phyloP scores from a whole-genome alignment of 768 basidiomycete species.

The Thelephora ganbajun region DNA sequence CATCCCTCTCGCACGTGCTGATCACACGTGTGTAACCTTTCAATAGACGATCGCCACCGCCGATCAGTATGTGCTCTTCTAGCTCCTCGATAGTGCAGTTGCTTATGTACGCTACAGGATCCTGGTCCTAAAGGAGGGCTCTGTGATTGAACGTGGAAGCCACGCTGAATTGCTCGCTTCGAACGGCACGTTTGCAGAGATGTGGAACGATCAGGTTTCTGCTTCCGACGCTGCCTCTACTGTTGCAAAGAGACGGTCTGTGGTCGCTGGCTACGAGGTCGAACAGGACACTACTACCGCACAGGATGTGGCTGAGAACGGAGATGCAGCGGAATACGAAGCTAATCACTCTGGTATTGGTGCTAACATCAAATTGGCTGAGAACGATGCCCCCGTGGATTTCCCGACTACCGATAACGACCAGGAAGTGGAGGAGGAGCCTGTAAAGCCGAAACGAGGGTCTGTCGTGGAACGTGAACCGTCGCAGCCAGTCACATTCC shows the following conservation, averaged over 20 bases:
- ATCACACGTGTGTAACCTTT: constrained; percentile 7
- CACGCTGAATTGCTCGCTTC: constrained; percentile 65
- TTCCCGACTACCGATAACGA: constrained; percentile 20
- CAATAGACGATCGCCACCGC: constrained; percentile 38
- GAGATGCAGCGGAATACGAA: constrained; percentile 5
- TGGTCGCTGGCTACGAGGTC: constrained; percentile 1
- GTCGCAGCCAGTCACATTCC: constrained; percentile 18
- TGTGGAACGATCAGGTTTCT: constrained; percentile 83
- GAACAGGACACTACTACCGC: constrained; percentile 1
- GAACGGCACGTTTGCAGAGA: constrained; percentile 62
- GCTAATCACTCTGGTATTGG: constrained; percentile 5
- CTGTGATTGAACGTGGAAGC: constrained; percentile 69
- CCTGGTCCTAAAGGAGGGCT: constrained; percentile 81
- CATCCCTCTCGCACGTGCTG: constrained; percentile 3
- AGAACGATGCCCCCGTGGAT: constrained; percentile 13
- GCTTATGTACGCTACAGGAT: constrained; percentile 36
- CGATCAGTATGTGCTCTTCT: constrained; percentile 25
- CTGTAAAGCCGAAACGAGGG: too few species aligned
- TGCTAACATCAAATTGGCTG: constrained; percentile 2
- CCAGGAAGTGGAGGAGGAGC: constrained; percentile 8
- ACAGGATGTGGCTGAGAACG: constrained; percentile 2
- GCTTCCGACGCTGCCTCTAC: constrained; percentile 38
- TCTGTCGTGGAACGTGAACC: too few species aligned
- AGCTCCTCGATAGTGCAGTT: background rate
- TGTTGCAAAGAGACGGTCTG: constrained; percentile 22